A percentile compares a stretch with the other conserved stretches of the same genome.
Conservation (phyloP, 2,329 filamentous ascomycete genomes). For the Celoporthe dispersa region DNA sequence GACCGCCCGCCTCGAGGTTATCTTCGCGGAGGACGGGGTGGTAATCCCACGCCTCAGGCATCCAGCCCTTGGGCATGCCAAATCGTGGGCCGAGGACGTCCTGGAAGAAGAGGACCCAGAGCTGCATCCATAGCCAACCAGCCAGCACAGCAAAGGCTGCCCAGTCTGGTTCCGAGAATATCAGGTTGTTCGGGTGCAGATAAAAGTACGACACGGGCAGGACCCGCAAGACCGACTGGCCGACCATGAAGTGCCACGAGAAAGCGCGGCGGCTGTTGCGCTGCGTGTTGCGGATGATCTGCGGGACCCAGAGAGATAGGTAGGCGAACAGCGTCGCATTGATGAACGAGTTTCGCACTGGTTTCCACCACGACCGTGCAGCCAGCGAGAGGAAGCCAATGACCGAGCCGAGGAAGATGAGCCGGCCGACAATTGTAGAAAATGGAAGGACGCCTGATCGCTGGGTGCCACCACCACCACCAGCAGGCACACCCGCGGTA, state of each 20-base stretch:
- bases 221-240: constrained; percentile 78
- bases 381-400: constrained; percentile 63
- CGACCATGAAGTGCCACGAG: constrained; percentile 88
- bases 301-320: constrained; percentile 89
- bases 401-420: constrained; percentile 59
- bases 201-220: constrained; percentile 88
- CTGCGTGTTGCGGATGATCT: constrained; percentile 87
- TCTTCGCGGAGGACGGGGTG: constrained; percentile 88
- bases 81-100: constrained; percentile 88
- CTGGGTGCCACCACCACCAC: constrained; percentile 35
- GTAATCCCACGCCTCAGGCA: constrained; percentile 87
- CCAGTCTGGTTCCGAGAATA: constrained; percentile 74
- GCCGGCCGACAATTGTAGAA: constrained; percentile 60
- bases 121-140: constrained; percentile 87
- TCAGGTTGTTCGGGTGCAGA: constrained; percentile 74
- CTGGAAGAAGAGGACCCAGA: constrained; percentile 78
- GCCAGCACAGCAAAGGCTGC: constrained; percentile 66
- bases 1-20: constrained; percentile 74
- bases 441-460: constrained; percentile 46
- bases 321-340: constrained; percentile 73
- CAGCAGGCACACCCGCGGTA: constrained; percentile 33
- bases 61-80: constrained; percentile 72
- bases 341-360: constrained; percentile 59
- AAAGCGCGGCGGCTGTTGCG: constrained; percentile 91
- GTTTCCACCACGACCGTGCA: constrained; percentile 63